Base-by-base conservation (phyloP, 192 early-diverging fungal species). In the Piromyces sp. region DNA sequence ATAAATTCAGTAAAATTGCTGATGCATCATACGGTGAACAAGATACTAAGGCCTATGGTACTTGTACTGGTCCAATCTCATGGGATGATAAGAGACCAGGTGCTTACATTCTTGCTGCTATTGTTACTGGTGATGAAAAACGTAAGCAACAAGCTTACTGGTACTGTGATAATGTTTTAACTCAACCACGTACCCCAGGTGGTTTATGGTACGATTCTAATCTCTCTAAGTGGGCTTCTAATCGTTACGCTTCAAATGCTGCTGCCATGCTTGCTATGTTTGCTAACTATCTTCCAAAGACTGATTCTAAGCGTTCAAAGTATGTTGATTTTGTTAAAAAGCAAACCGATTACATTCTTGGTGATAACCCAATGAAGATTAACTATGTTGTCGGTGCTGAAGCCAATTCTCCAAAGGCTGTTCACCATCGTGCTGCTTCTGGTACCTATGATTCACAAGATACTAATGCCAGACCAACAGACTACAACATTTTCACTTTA, bases 351-450 rank as follows among this genome's bases (percentile, higher is more conserved):
- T 91, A 91, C 30, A 78, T 89, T 29, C 80, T 91, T 30, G 90
- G 90, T 26, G 81, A 88, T 58, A 91, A 91, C 38, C 88, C 86
- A 0, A 82, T 83, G 83, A 86, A 85, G 68, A 88, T 89, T 14
- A 89, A 89, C 1, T 91, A 91, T 84, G 84, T 91, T 29, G 85
- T 87, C 37, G 90, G 90, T 79, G 85, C 91, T 19, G 89, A 90
- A 81, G 84, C 86, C 81, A 91, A 91, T 51, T 91, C 90, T 13
- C 90, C 90, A 19, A 22, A 81, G n/a, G 89, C 90, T 30, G 88
- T 90, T 42, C 91, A 92, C 82, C 89, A 91, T 81, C 87, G 89
- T 30, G 84, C 86, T 33, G 90, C 91, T 2, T 86, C 89, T 12
- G 91, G 91, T 22, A 15, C 79, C 28, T 29, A 87, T 88, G 30